A percentile compares a stretch with the other conserved stretches of the same genome.
Conservation (phyloP, 805 yeast species). For the Suhomyces prunicola region DNA sequence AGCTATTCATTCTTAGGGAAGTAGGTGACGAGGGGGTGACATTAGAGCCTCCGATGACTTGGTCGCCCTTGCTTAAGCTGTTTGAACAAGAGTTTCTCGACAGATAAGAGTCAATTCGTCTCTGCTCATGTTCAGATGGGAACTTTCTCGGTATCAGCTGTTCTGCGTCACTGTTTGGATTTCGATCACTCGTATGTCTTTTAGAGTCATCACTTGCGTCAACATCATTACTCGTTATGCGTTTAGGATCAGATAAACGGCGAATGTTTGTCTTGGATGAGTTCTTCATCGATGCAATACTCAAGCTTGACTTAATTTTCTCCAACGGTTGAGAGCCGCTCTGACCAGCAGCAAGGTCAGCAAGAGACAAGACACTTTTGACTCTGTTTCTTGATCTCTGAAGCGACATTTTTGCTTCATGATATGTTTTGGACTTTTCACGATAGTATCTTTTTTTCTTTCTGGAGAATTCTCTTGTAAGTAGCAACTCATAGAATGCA, state of each 20-base stretch:
- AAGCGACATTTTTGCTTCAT: constrained; percentile 31
- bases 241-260: constrained; percentile 3
- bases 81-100: constrained; percentile 9
- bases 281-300: constrained; percentile 26
- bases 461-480: constrained; percentile 48
- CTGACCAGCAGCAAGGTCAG: constrained; percentile 24
- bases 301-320: constrained; percentile 34
- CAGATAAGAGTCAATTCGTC: constrained; percentile 11
- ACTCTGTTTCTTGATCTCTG: constrained; percentile 31
- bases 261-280: constrained; percentile 7
- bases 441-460: constrained; percentile 30
- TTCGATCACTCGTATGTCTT: not conserved
- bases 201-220: not conserved
- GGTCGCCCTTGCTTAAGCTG: not conserved
- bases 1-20: constrained; percentile 5
- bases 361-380: constrained; percentile 33
- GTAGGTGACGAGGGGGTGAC: constrained; percentile 1
- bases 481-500: constrained; percentile 69
- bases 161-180: not conserved
- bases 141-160: constrained; percentile 3
- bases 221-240: not conserved
- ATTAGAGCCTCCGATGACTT: not conserved
- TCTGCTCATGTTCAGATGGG: constrained; percentile 4
- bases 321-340: constrained; percentile 35
- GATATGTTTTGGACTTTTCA: constrained; percentile 30